These are phyloP conservation scores for Silene uniflora DNA, from an alignment of 148 eudicot genomes.

Conservation along the genomic window DNA sequence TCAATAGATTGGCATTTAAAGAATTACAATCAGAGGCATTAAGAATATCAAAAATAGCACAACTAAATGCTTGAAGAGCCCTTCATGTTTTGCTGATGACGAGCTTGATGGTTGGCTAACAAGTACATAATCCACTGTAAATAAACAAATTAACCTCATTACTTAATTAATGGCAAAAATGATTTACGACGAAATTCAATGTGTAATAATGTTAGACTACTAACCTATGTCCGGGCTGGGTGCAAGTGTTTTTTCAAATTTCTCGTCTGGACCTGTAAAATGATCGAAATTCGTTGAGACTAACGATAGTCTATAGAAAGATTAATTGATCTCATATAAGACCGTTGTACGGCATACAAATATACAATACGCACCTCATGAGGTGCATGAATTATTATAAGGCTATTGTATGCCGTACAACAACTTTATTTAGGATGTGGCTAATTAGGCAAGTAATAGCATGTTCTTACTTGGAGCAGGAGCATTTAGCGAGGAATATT, in stretches of 20 bases:
- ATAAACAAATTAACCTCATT: neutral
- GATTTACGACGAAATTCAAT: no score
- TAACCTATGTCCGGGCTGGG: constrained; percentile 21
- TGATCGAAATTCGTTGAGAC: neutral
- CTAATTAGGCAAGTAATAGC: neutral
- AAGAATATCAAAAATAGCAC: neutral
- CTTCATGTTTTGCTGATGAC: neutral
- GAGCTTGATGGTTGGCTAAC: constrained; percentile 20
- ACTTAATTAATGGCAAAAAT: neutral
- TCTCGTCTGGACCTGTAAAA: constrained; percentile 13
- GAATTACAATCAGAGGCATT: constrained; percentile 9
- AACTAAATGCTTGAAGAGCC: neutral
- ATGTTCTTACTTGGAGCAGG: constrained; percentile 31
- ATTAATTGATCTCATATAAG: no score
- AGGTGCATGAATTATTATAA: no score
- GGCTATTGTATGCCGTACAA: neutral
- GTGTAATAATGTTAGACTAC: neutral
- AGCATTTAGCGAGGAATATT: neutral
- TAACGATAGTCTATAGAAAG: no score
- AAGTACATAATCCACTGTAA: constrained; percentile 29
- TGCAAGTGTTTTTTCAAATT: constrained; percentile 9
- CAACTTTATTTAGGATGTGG: no score
- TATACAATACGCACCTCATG: no score
- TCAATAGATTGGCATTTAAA: neutral
- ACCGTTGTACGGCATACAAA: neutral